A percentile compares a stretch with the other conserved stretches of the same genome.
Conservation (phyloP, 2,329 filamentous ascomycete genomes). For the Erysiphe pulchra region DNA sequence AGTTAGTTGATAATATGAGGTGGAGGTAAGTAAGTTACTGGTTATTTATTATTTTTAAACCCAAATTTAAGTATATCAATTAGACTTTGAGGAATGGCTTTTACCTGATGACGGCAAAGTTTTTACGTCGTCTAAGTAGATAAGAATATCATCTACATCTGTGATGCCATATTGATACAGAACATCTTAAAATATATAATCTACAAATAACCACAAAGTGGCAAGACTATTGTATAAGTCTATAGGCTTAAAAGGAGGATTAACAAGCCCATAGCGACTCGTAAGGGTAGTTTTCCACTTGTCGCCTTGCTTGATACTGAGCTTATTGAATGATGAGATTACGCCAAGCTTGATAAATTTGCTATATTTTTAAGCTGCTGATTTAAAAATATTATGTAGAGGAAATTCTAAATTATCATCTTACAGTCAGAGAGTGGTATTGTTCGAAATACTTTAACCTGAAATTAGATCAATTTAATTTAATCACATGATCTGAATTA, state of each 20-base stretch:
- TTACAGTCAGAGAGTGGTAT: too few species aligned
- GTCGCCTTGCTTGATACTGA: not conserved
- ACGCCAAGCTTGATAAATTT: not conserved
- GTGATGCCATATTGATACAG: not conserved
- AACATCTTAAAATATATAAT: not conserved
- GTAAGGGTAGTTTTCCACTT: slow-evolving; percentile 1
- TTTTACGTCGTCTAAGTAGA: not conserved
- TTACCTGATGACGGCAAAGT: not conserved
- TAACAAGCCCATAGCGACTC: not conserved
- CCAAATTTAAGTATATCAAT: not conserved
- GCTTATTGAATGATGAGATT: not conserved
- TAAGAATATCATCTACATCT: not conserved
- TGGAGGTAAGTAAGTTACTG: too few species aligned
- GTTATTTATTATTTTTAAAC: not conserved
- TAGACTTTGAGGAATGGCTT: not conserved
- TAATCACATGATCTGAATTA: too few species aligned
- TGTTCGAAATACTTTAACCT: too few species aligned
- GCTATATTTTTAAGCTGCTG: too few species aligned
- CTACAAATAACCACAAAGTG: not conserved
- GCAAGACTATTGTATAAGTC: not conserved
- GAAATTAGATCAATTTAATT: too few species aligned
- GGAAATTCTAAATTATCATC: too few species aligned
- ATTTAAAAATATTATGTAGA: too few species aligned
- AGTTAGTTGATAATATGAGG: not conserved
- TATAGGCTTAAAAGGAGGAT: not conserved